Conservation (phyloP, 495 filamentous ascomycete species). For the Annulohypoxylon nitens region DNA sequence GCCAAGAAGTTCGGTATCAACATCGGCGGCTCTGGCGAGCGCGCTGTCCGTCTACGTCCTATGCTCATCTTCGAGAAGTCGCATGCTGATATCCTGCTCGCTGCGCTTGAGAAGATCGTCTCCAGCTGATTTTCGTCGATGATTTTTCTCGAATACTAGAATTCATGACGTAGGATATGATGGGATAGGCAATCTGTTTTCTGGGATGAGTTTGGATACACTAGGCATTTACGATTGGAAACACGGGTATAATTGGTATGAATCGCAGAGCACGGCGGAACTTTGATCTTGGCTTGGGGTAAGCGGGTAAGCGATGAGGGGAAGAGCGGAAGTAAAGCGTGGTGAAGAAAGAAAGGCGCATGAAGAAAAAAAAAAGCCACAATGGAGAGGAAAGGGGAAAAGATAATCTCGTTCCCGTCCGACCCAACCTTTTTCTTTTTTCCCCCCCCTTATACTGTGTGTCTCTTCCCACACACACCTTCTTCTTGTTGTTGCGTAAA, state of each 20-base stretch:
- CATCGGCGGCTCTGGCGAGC: constrained; percentile 88
- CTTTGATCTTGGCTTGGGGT: neutral
- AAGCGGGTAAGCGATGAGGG: constrained; percentile 10
- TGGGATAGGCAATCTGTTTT: neutral
- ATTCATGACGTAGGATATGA: neutral
- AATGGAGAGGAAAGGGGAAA: neutral
- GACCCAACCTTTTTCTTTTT: neutral
- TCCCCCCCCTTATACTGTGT: neutral
- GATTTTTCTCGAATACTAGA: no score
- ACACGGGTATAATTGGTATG: neutral
- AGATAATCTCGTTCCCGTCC: neutral
- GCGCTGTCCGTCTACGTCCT: constrained; percentile 86
- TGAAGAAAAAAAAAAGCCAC: neutral
- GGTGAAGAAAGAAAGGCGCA: no score
- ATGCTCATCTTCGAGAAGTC: constrained; percentile 97
- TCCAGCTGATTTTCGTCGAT: constrained; percentile 28
- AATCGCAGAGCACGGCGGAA: neutral
- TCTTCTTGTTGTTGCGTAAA: neutral
- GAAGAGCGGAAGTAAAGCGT: neutral
- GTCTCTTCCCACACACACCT: neutral
- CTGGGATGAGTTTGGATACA: no score
- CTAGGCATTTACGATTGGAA: no score
- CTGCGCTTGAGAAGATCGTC: constrained; percentile 79
- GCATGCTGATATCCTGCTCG: constrained; percentile 76
- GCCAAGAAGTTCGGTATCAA: constrained; percentile 90